Conservation (phyloP, 257 asterid species). For the Coffea eugenioides region DNA sequence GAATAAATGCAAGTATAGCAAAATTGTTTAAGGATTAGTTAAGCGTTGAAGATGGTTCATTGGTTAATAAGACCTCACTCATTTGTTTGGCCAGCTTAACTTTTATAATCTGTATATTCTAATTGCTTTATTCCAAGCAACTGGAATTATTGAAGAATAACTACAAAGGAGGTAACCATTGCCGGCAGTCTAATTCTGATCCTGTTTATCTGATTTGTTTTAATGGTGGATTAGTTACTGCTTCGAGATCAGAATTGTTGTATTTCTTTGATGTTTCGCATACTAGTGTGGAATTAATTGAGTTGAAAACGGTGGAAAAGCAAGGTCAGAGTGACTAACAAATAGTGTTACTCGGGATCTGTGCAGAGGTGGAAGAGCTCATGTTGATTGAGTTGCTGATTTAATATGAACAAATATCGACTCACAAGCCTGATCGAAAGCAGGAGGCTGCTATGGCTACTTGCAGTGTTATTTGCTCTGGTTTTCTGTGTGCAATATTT, state of each 20-base stretch:
- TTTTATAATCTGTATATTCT: no score
- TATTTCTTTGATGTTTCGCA: not conserved
- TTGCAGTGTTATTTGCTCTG: conserved; percentile 50
- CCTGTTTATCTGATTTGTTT: not conserved
- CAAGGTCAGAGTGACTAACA: not conserved
- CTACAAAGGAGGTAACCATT: not conserved
- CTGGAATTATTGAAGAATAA: not conserved
- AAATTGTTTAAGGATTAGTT: no score
- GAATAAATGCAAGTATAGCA: not conserved
- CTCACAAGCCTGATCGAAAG: conserved; percentile 45
- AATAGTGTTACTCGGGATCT: conserved; percentile 23
- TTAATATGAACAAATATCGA: conserved; percentile 46
- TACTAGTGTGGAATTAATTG: not conserved
- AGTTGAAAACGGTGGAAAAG: conserved; percentile 1
- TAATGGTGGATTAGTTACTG: not conserved
- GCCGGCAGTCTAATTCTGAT: not conserved
- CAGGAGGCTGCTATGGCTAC: conserved; percentile 52
- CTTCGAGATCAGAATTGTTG: not conserved
- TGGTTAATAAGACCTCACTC: not conserved
- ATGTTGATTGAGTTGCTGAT: conserved; percentile 16
- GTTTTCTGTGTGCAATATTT: conserved; percentile 58
- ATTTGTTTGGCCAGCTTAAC: not conserved
- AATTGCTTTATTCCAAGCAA: no score
- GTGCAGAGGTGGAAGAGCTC: conserved; percentile 11
- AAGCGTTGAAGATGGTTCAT: no score